A percentile compares a stretch with the other conserved stretches of the same genome.
These are phyloP conservation scores for Lecanicillium sp. DNA, from an alignment of 2,329 filamentous ascomycete genomes.

Conservation along the genomic window DNA sequence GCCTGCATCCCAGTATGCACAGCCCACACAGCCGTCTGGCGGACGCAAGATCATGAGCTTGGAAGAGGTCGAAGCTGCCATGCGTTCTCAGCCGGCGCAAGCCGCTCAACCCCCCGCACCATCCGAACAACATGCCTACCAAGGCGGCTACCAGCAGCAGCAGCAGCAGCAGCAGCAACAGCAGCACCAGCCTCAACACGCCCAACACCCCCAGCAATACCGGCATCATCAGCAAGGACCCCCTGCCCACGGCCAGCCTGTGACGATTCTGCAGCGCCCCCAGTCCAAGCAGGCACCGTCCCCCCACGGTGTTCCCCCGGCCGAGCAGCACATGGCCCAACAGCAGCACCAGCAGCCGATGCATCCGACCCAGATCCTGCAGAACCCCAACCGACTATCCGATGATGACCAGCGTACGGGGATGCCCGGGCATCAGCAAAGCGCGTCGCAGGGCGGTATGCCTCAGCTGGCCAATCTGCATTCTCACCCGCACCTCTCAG, in stretches of 20 bases:
- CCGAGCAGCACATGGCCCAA: slow-evolving; percentile 19
- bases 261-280: slow-evolving; percentile 49
- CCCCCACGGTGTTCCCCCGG: slow-evolving; percentile 18
- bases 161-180: slow-evolving; percentile 3
- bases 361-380: slow-evolving; percentile 67
- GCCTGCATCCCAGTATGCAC: slow-evolving; percentile 14
- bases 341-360: slow-evolving; percentile 30
- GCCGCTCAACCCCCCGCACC: slow-evolving; percentile 18
- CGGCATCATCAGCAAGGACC: slow-evolving; percentile 21
- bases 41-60: slow-evolving; percentile 83
- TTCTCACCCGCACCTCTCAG: slow-evolving; percentile 42
- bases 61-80: slow-evolving; percentile 92
- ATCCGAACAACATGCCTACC: neutral
- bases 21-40: slow-evolving; percentile 20
- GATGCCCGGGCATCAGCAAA: slow-evolving; percentile 29
- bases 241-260: slow-evolving; percentile 37
- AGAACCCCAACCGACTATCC: slow-evolving; percentile 64
- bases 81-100: slow-evolving; percentile 63
- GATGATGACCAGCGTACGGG: slow-evolving; percentile 34
- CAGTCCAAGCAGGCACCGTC: slow-evolving; percentile 34
- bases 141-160: slow-evolving; percentile 12
- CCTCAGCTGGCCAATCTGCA: slow-evolving; percentile 24
- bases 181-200: neutral
- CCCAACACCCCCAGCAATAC: slow-evolving; percentile 10
- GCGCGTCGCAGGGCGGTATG: slow-evolving; percentile 45